Evolutionary conservation across 441 rosid species (phyloP), one percentile per base, ranked within the genome.

Genomic region (Biscutella auriculata): DNA sequence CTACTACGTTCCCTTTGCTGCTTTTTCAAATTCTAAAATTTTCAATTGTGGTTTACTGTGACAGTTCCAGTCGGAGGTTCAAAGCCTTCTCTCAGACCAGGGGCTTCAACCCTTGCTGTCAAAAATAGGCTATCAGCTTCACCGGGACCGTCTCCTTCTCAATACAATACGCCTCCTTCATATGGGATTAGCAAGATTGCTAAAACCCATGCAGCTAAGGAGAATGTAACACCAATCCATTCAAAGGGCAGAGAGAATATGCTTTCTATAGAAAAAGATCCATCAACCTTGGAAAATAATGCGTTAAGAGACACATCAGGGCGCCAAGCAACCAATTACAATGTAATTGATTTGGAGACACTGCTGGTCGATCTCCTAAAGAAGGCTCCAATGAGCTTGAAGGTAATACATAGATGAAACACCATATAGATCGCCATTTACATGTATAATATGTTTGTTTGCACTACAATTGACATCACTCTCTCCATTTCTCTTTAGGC

Each of bases 311-410:
- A 79, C 77, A 79, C 72, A 58, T 42, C 77, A 11, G 80, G 66
- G 26, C 53, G 26, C 60, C 77, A 76, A 73, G 75, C 74, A 53
- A 73, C 67, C 65, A 44, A 61, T 61, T 83, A 70, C 56, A 75
- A 74, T 61, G 75, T 88, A 70, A 63, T 36, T 59, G 89, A 87
- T 77, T 70, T 90, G 77, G 79, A 77, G 77, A 74, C 80, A 65
- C 57, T 74, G 73, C 51, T 85, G 73, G 74, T 78, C 61, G 56
- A 75, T 71, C 63, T 81, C 63, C 86, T 90, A 41, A 82, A 55
- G 39, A 85, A 87, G 73, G 79, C 85, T 57, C 89, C 95, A 13
- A 77, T 87, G 96, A 87, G 76, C 82, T 73, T 85, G 66, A 82
- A 89, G 95, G 99, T 83, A 76, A 67, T 72, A 53, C 27, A 36